Conservation (phyloP, 805 yeast genomes). For the Candida multigemmis region DNA sequence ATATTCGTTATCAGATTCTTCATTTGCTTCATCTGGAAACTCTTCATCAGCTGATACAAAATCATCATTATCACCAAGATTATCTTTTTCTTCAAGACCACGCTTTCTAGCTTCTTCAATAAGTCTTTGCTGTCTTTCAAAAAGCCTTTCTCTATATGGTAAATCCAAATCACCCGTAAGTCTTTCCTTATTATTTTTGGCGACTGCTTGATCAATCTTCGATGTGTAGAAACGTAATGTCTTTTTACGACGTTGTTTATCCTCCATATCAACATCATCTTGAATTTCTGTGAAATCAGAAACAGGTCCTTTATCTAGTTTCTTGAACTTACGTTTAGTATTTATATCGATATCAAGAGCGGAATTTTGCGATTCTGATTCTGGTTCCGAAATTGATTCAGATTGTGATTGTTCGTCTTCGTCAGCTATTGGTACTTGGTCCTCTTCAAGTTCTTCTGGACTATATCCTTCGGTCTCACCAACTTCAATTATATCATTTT, state of each 20-base stretch:
- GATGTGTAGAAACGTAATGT: constrained; percentile 93
- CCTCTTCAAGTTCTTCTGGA: constrained; percentile 6
- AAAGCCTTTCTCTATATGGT: constrained; percentile 85
- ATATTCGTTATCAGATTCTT: constrained; percentile 44
- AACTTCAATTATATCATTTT: constrained; percentile 1
- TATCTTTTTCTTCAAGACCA: constrained; percentile 44
- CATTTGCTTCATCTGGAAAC: constrained; percentile 31
- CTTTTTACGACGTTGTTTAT: constrained; percentile 69
- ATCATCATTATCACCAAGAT: constrained; percentile 50
- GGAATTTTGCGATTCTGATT: constrained; percentile 5
- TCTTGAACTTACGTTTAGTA: constrained; percentile 43
- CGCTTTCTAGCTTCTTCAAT: constrained; percentile 82
- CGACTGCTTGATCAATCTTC: constrained; percentile 80
- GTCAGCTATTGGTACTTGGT: constrained; percentile 7
- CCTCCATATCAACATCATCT: constrained; percentile 81
- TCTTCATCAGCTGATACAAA: no score
- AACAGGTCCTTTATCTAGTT: constrained; percentile 5
- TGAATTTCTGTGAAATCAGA: constrained; percentile 64
- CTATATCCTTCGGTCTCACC: constrained; percentile 3
- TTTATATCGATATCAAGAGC: constrained; percentile 45
- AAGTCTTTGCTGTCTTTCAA: constrained; percentile 82
- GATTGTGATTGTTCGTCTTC: constrained; percentile 9
- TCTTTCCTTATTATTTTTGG: constrained; percentile 37
- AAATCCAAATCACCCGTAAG: constrained; percentile 80
- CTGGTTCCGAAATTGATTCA: constrained; percentile 10